phyloP scores from a whole-genome alignment of 2,329 filamentous ascomycete genomes.

The Epicoccum nigrum region DNA sequence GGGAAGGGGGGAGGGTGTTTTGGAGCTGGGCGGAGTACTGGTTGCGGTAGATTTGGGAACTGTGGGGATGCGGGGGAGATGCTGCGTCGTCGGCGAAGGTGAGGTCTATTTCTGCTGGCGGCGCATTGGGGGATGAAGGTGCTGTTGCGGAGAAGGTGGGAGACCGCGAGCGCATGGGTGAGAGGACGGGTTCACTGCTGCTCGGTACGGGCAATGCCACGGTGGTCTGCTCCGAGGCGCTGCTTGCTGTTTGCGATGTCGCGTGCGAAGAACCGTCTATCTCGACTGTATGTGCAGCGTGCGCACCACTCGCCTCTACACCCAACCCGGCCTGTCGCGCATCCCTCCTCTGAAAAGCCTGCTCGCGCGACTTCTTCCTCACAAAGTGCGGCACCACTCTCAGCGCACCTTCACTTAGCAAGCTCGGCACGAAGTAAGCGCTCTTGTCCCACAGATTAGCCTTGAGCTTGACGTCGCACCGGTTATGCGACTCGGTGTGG shows the following conservation, averaged over 20 bases:
- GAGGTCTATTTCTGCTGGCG: too few relatives aligned
- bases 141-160: neutral
- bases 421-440: neutral
- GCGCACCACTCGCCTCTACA: too few relatives aligned
- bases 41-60: neutral
- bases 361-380: neutral
- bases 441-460: constrained; percentile 3
- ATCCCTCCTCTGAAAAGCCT: neutral
- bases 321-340: too few relatives aligned
- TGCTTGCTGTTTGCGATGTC: too few relatives aligned
- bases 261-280: too few relatives aligned
- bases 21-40: neutral
- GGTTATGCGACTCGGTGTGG: neutral
- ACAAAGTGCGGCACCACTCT: neutral
- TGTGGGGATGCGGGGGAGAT: too few relatives aligned
- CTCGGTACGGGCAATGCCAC: too few relatives aligned
- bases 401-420: neutral
- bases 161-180: neutral
- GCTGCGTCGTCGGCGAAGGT: too few relatives aligned
- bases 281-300: too few relatives aligned
- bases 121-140: neutral
- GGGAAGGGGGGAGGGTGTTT: too few relatives aligned
- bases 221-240: too few relatives aligned
- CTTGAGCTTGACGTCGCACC: constrained; percentile 4
- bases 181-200: neutral